Evolutionary conservation across 371 early-diverging fungal genomes (phyloP).

Genomic region (Neoconidiobolus thromboides): DNA sequence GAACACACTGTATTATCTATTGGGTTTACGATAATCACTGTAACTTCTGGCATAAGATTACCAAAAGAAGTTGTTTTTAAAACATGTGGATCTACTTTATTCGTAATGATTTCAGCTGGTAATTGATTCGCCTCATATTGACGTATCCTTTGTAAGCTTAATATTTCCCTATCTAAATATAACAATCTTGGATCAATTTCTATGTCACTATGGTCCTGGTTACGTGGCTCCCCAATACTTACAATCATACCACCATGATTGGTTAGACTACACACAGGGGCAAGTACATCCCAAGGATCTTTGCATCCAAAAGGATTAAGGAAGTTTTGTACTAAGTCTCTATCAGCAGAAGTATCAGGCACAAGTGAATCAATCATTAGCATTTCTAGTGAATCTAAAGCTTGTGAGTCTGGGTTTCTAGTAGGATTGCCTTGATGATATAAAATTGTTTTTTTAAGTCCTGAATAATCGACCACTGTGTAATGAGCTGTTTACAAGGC

Average conservation of each 20-base stretch:
- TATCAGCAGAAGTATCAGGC: conserved; percentile 33
- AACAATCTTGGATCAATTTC: conserved; percentile 13
- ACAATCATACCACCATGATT: conserved; percentile 60
- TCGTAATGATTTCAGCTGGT: neutral
- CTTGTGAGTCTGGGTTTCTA: conserved; percentile 33
- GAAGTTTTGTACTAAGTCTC: conserved; percentile 36
- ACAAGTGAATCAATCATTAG: conserved; percentile 49
- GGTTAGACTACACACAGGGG: conserved; percentile 42
- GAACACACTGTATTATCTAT: conserved; percentile 51
- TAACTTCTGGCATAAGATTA: conserved; percentile 36
- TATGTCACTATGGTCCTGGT: conserved; percentile 11
- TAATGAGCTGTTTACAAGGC: conserved; percentile 13
- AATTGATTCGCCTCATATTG: no score
- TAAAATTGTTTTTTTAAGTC: conserved; percentile 32
- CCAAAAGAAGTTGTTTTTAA: conserved; percentile 29
- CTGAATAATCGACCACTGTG: conserved; percentile 47
- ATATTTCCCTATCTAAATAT: conserved; percentile 9
- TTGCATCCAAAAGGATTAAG: conserved; percentile 32
- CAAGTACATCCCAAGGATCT: conserved; percentile 30
- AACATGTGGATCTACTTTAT: neutral
- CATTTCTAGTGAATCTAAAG: conserved; percentile 36
- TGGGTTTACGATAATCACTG: conserved; percentile 67
- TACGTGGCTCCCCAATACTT: conserved; percentile 21
- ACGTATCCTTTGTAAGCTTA: neutral
- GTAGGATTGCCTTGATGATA: conserved; percentile 11